Evolutionary conservation across 257 asterid genomes (phyloP), one percentile per base, ranked within the genome.

Genomic region (Lavandula angustifolia): DNA sequence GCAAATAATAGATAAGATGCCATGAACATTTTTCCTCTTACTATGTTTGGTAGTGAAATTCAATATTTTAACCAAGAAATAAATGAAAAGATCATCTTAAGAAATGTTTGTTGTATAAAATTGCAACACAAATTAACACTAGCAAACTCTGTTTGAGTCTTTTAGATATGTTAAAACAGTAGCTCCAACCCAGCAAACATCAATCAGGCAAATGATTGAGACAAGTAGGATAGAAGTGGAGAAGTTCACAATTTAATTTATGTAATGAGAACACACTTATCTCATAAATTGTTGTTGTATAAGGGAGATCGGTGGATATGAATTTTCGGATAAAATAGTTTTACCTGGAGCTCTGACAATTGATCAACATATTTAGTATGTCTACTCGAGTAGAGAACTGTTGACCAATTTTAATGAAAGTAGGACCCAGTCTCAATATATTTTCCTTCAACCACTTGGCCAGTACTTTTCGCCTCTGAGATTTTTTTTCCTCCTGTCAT

Each of bases 311-410:
- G 42, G 54, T 22, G 18, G 7, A 32, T 68, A n/a, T 14, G 11
- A 52, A 16, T 41, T 70, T 51, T 14, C 32, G 16, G 69, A 54
- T 33, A 50, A 48, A 41, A 4, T 14, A 73, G 43, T 8, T 40
- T 68, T 35, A 92, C 97, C 96, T 92, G 99, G 70, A 92, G 96
- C 81, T 92, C 99, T 7, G 99, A 92, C 71, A 92, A 76, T 53
- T 92, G 97, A 81, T 92, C 99, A 54, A 92, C 95, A 31, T 89
- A 92, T 76, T 92, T 77, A 92, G 99, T 81, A 92, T 92, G 72
- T 92, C 99, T 58, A 89, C 99, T 71, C 99, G 77, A 61, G 99
- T 89, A 49, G 99, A 92, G 78, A 92, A 92, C 68, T 92, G 99
- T 80, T 92, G 99, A 47, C 99, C 99, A 61, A 92, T 88, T 79